Conservation (phyloP, 179 eudicot genomes). For the Beta corolliflora region DNA sequence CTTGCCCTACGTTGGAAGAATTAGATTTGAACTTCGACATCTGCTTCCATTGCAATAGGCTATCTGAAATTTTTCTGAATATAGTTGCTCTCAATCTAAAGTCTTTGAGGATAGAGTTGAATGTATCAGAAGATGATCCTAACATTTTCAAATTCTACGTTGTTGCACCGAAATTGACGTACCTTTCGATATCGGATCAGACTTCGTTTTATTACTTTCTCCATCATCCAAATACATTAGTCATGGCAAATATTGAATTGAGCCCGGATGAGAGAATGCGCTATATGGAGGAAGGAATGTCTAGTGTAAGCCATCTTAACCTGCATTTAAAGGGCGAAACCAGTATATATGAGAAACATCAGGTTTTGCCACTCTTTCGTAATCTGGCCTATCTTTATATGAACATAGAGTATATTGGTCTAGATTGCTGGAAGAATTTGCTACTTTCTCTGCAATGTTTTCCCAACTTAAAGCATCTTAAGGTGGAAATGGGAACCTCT, state of each 20-base stretch:
- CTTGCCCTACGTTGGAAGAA: background rate
- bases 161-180: background rate
- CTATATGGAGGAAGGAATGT: too few species aligned
- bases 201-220: background rate
- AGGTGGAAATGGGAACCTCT: background rate
- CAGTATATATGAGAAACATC: background rate
- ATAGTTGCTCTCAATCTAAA: background rate
- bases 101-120: background rate
- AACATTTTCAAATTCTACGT: background rate
- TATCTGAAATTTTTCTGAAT: background rate
- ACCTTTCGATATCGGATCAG: background rate
- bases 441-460: background rate
- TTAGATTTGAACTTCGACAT: background rate
- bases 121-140: too few species aligned
- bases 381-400: background rate
- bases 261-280: too few species aligned
- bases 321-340: too few species aligned
- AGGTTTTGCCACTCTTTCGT: background rate
- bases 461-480: constrained; percentile 2
- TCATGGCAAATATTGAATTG: background rate
- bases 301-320: too few species aligned
- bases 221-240: background rate
- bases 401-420: background rate
- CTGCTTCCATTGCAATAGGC: too few species aligned
- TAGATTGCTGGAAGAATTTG: background rate